phyloP scores from a whole-genome alignment of 257 asterid genomes.

The Eustoma russellianum region DNA sequence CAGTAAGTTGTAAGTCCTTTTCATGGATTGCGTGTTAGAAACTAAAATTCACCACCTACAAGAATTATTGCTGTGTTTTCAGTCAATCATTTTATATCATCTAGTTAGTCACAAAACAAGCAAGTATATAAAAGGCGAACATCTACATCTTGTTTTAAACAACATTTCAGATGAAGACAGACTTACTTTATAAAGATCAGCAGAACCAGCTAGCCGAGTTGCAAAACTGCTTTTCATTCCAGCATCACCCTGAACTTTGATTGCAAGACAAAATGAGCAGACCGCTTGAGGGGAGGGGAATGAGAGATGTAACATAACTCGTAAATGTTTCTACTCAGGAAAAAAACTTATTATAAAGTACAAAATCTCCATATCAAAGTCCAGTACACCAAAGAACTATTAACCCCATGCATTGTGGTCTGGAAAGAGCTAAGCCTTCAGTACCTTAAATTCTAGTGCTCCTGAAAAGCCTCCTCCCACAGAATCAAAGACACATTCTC shows the following conservation, averaged over 20 bases:
- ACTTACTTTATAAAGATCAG: slow-evolving; percentile 80
- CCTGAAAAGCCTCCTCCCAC: background rate
- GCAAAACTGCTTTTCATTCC: slow-evolving; percentile 93
- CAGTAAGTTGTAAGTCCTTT: too few species aligned
- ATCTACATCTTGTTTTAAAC: too few species aligned
- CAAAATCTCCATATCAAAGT: too few species aligned
- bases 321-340: background rate
- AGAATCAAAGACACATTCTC: background rate
- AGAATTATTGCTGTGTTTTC: too few species aligned
- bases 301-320: background rate
- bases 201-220: slow-evolving; percentile 78
- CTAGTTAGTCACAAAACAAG: too few species aligned
- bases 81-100: too few species aligned
- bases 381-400: background rate
- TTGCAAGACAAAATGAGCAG: background rate
- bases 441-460: background rate
- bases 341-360: background rate
- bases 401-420: background rate
- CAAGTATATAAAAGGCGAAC: too few species aligned
- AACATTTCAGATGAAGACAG: too few species aligned
- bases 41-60: too few species aligned
- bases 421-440: background rate
- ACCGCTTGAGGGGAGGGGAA: too few species aligned
- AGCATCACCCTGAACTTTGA: slow-evolving; percentile 54
- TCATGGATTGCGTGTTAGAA: too few species aligned